Conservation (phyloP, 306 rosid genomes). For the Fragaria vesca region DNA sequence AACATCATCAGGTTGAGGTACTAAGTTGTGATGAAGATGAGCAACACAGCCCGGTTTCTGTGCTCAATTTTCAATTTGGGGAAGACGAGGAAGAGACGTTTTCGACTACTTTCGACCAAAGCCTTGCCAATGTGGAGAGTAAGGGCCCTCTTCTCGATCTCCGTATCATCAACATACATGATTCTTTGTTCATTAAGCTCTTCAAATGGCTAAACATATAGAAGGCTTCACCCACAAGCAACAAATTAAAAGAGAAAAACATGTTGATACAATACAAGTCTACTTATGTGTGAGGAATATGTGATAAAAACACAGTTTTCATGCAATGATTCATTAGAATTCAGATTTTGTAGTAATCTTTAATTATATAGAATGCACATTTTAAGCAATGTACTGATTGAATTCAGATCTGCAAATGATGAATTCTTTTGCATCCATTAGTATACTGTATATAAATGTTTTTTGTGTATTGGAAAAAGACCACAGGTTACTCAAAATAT, state of each 20-base stretch:
- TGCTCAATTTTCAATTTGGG: slow-evolving; percentile 45
- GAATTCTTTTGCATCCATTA: not conserved
- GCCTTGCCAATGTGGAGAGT: slow-evolving; percentile 52
- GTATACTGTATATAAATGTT: not conserved
- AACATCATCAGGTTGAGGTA: slow-evolving; percentile 26
- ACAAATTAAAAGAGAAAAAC: not conserved
- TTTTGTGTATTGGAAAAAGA: not conserved
- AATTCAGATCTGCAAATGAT: not conserved
- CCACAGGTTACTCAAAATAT: not conserved
- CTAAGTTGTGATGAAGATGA: slow-evolving; percentile 42
- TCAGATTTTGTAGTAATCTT: not conserved
- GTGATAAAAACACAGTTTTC: not conserved
- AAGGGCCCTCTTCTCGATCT: slow-evolving; percentile 19
- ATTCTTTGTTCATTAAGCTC: not conserved
- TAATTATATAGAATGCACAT: not conserved
- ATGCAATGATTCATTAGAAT: not conserved
- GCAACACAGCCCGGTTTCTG: slow-evolving; percentile 65
- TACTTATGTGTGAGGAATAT: not conserved
- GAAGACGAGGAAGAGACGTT: slow-evolving; percentile 39
- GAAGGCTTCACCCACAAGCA: not conserved
- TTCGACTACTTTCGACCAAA: slow-evolving; percentile 40
- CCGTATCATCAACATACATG: not conserved
- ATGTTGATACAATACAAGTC: not conserved
- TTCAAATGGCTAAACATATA: not conserved
- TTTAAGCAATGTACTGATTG: not conserved